Percentiles rank a stretch among this genome's conserved stretches.
phyloP scores from a whole-genome alignment of 768 basidiomycete species.

The Phlebiopsis gigantea region DNA sequence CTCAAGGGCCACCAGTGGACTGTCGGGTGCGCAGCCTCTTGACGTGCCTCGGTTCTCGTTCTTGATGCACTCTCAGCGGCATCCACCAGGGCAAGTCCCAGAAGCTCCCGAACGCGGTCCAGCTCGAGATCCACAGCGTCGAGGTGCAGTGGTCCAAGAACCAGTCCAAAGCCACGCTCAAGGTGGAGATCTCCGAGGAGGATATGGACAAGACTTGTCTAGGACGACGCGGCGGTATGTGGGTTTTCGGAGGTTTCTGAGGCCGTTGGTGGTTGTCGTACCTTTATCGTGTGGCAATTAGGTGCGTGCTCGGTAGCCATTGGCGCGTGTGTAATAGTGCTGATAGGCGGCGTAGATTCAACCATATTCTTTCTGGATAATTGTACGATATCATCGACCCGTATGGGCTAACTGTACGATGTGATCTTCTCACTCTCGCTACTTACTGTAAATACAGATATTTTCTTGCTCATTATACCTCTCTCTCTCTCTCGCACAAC shows the following conservation, averaged over 20 bases:
- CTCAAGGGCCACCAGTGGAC: conserved; percentile 9
- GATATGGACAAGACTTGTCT: not conserved
- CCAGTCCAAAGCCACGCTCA: conserved; percentile 7
- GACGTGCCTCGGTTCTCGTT: not conserved
- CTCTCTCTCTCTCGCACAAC: too few species aligned
- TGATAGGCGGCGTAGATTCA: not conserved
- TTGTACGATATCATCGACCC: not conserved
- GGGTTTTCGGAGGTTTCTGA: not conserved
- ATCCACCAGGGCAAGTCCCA: conserved; percentile 11
- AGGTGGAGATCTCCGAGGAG: conserved; percentile 9
- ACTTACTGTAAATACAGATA: not conserved
- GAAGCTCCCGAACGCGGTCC: conserved; percentile 5
- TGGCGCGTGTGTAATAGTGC: not conserved
- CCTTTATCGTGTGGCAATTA: too few species aligned
- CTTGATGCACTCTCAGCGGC: not conserved
- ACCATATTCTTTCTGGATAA: not conserved
- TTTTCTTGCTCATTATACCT: not conserved
- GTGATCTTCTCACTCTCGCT: not conserved
- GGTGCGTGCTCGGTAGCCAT: not conserved
- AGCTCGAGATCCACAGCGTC: conserved; percentile 9
- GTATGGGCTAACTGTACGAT: not conserved
- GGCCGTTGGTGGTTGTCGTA: too few species aligned
- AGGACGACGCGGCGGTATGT: not conserved
- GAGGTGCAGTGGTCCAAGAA: conserved; percentile 14
- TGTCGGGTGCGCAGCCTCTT: conserved; percentile 4